Percentiles rank a stretch among this genome's conserved stretches.
Conservation (phyloP, 2,329 filamentous ascomycete species). For the Pseudohalonectria lignicola region DNA sequence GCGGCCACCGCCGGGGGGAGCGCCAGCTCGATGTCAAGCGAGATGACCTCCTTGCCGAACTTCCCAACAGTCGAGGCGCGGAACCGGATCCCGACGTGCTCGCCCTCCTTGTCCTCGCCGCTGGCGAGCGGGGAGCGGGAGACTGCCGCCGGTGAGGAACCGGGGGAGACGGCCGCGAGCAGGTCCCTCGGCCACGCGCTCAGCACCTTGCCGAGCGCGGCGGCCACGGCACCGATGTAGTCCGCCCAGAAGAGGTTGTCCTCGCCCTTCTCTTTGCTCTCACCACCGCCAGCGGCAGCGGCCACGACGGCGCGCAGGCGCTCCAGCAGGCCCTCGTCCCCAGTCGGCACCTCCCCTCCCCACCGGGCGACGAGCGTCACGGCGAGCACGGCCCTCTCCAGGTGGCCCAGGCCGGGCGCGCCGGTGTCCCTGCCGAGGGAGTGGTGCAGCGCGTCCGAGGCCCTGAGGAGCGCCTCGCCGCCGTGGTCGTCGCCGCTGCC, state of each 20-base stretch:
- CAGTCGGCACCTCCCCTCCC: conserved; percentile 46
- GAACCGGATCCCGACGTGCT: neutral
- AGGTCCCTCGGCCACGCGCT: conserved; percentile 25
- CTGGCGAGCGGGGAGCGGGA: neutral
- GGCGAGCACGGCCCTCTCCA: conserved; percentile 58
- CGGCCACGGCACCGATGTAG: conserved; percentile 38
- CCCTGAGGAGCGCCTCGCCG: too few relatives aligned
- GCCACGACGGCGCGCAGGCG: conserved; percentile 31
- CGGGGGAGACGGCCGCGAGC: too few relatives aligned
- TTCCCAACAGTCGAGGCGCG: neutral
- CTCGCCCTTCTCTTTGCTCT: conserved; percentile 25
- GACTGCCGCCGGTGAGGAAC: too few relatives aligned
- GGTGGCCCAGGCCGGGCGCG: conserved; percentile 64
- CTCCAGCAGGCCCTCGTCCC: conserved; percentile 31
- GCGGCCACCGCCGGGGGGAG: neutral
- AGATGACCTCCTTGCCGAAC: conserved; percentile 1
- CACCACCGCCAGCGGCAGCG: conserved; percentile 12
- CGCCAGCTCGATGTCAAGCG: neutral
- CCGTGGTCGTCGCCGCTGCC: conserved; percentile 40
- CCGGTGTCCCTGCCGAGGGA: conserved; percentile 58
- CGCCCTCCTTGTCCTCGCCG: neutral
- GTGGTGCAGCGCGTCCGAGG: conserved; percentile 60
- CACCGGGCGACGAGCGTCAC: conserved; percentile 65
- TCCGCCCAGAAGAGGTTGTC: conserved; percentile 38
- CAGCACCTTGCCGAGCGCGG: conserved; percentile 28